Conservation (phyloP, 495 filamentous ascomycete genomes). For the Hyaloscypha finlandica region DNA sequence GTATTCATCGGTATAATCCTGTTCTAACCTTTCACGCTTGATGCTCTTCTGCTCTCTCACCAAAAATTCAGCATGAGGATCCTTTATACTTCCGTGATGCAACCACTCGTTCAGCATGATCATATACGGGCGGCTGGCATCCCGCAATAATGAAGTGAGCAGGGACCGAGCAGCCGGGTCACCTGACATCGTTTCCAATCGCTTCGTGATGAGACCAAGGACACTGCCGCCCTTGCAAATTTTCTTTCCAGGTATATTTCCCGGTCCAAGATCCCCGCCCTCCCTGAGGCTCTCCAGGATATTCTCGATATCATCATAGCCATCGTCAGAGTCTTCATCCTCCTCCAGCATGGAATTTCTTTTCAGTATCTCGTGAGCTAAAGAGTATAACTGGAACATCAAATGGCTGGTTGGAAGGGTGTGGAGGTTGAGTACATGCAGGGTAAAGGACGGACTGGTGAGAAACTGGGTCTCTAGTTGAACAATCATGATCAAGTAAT, state of each 20-base stretch:
- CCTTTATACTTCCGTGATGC: constrained; percentile 91
- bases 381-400: constrained; percentile 80
- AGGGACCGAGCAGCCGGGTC: constrained; percentile 84
- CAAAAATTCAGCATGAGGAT: constrained; percentile 92
- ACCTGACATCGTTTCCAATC: constrained; percentile 84
- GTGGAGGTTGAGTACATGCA: constrained; percentile 90
- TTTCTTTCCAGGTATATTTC: constrained; percentile 81
- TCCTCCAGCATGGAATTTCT: constrained; percentile 87
- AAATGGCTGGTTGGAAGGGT: constrained; percentile 87
- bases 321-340: constrained; percentile 81
- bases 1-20: constrained; percentile 98
- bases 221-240: constrained; percentile 94
- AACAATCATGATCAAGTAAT: constrained; percentile 88
- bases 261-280: constrained; percentile 74
- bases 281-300: constrained; percentile 80
- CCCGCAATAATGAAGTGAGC: constrained; percentile 76
- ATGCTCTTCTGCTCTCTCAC: constrained; percentile 97
- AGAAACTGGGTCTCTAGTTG: constrained; percentile 92
- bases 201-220: constrained; percentile 77
- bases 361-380: constrained; percentile 84
- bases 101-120: constrained; percentile 98
- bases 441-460: constrained; percentile 81
- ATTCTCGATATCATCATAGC: constrained; percentile 82
- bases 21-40: constrained; percentile 82
- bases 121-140: constrained; percentile 95